phyloP scores from a whole-genome alignment of 2,329 filamentous ascomycete genomes.

The Graphium sp. region DNA sequence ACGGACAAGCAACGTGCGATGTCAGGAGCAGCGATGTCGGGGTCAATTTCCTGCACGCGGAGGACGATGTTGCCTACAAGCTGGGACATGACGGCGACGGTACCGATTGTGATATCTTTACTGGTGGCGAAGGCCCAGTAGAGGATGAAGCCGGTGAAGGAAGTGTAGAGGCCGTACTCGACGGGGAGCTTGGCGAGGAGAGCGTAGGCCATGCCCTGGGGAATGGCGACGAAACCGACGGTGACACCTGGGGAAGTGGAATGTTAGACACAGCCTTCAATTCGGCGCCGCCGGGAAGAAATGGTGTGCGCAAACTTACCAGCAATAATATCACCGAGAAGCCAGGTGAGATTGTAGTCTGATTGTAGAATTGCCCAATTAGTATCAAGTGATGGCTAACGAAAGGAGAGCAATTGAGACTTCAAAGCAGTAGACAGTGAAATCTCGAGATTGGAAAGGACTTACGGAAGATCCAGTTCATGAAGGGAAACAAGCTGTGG shows the following conservation, averaged over 20 bases:
- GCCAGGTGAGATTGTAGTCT: slow-evolving; percentile 30
- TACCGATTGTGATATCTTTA: slow-evolving; percentile 72
- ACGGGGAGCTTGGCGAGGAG: slow-evolving; percentile 62
- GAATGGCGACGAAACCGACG: slow-evolving; percentile 60
- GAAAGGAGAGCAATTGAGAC: too few species aligned
- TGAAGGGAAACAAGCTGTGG: slow-evolving; percentile 27
- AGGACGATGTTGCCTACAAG: slow-evolving; percentile 30
- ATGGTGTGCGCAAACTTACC: too few species aligned
- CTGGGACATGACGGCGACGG: slow-evolving; percentile 34
- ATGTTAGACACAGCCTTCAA: too few species aligned
- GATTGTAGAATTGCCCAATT: too few species aligned
- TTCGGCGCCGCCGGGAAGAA: too few species aligned
- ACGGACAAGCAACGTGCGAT: slow-evolving; percentile 29
- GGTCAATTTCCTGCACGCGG: slow-evolving; percentile 17
- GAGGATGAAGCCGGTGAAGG: slow-evolving; percentile 58
- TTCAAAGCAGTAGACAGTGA: too few species aligned
- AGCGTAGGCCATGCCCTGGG: slow-evolving; percentile 93
- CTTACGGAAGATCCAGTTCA: slow-evolving; percentile 30
- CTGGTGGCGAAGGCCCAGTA: slow-evolving; percentile 70
- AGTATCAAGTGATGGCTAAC: too few species aligned
- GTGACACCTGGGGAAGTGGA: too few species aligned
- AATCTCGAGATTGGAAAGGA: too few species aligned
- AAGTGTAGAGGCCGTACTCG: slow-evolving; percentile 75
- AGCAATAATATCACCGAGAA: slow-evolving; percentile 26
- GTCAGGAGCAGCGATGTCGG: slow-evolving; percentile 20